A percentile compares a stretch with the other conserved stretches of the same genome.
Evolutionary conservation across 148 eudicot genomes (phyloP).

Genomic region (Polygonum maritimum): DNA sequence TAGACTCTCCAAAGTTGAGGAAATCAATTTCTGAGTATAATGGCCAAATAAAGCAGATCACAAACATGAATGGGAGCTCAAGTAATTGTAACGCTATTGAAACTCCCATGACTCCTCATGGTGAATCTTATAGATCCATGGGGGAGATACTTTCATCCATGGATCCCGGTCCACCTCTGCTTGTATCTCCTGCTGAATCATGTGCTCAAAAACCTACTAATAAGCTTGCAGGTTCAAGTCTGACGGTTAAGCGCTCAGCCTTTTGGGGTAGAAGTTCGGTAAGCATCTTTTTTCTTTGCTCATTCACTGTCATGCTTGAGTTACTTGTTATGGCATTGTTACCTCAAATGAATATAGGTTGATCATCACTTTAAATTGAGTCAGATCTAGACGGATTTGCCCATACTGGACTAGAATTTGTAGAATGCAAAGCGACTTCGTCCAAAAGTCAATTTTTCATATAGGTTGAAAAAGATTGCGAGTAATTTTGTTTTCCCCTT

Average conservation of each 20-base stretch:
- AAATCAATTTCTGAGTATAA: conserved; percentile 33
- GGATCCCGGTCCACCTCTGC: conserved; percentile 72
- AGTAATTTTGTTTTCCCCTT: neutral
- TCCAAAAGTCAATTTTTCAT: neutral
- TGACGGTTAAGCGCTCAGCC: conserved; percentile 50
- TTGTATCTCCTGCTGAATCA: conserved; percentile 44
- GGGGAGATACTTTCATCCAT: conserved; percentile 71
- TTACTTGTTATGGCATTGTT: neutral
- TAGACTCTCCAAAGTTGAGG: conserved; percentile 29
- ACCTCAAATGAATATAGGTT: neutral
- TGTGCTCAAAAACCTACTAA: conserved; percentile 41
- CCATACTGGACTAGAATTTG: neutral
- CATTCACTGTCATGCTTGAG: neutral
- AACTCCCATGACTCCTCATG: conserved; percentile 24
- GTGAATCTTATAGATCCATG: conserved; percentile 62
- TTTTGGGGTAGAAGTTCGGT: conserved; percentile 85
- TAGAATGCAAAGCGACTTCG: neutral
- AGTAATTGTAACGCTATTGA: conserved; percentile 25
- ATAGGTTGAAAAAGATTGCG: neutral
- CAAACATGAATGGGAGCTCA: conserved; percentile 23
- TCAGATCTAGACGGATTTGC: neutral
- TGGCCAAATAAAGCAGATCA: conserved; percentile 32
- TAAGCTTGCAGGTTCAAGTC: conserved; percentile 39
- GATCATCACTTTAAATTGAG: neutral
- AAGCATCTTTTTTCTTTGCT: conserved; percentile 21